These are phyloP conservation scores for Peziza echinospora DNA, from an alignment of 495 filamentous ascomycete species.

Conservation along the genomic window DNA sequence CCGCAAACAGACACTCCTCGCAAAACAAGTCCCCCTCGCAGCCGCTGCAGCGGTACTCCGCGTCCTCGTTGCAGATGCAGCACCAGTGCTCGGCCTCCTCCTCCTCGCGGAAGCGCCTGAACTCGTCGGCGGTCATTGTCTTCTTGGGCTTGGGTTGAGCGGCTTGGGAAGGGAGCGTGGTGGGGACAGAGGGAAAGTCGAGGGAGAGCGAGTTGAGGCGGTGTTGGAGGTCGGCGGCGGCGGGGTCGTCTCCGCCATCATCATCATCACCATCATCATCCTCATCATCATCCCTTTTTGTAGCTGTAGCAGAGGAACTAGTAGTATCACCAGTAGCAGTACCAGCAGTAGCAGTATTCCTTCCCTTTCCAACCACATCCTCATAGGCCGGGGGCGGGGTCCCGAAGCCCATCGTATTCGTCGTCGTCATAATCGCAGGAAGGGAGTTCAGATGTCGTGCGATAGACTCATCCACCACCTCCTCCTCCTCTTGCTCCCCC, in stretches of 20 bases:
- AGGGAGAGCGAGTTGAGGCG: constrained; percentile 1
- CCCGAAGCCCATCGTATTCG: no score
- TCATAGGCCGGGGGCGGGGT: no score
- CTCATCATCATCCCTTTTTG: not conserved
- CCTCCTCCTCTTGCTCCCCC: no score
- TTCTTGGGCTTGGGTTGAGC: not conserved
- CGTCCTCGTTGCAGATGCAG: constrained; percentile 18
- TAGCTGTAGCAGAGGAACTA: not conserved
- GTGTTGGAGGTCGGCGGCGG: not conserved
- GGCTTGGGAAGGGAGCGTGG: not conserved
- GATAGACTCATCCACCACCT: not conserved
- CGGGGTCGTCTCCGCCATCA: constrained; percentile 5
- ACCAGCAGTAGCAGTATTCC: no score
- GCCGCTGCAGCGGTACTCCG: constrained; percentile 14
- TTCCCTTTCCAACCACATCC: not conserved
- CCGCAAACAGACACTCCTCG: constrained; percentile 12
- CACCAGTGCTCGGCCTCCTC: not conserved
- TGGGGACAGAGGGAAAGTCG: constrained; percentile 6
- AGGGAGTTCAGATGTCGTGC: no score
- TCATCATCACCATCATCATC: not conserved
- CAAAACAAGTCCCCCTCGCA: constrained; percentile 19
- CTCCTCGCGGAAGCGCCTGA: not conserved
- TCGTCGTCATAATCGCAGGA: no score
- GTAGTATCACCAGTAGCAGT: no score
- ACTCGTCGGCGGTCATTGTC: not conserved